Conservation (phyloP, 1,284 basidiomycete species). For the Rhodotorula sp. region DNA sequence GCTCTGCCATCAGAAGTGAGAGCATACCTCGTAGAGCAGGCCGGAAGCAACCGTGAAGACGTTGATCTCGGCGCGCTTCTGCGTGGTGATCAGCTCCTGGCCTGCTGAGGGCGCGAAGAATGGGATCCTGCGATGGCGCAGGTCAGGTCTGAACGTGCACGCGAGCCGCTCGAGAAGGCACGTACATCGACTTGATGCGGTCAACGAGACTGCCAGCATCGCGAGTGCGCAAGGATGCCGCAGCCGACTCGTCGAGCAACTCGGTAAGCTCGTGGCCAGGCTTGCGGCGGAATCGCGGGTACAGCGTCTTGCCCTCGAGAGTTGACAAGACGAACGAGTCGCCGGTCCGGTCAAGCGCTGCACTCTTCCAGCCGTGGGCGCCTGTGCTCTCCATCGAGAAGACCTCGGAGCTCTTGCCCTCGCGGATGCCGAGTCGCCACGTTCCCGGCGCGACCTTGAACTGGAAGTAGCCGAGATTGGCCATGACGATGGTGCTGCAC, state of each 20-base stretch:
- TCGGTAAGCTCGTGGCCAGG: constrained; percentile 78
- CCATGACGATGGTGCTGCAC: constrained; percentile 65
- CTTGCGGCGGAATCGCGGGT: constrained; percentile 71
- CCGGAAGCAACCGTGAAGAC: constrained; percentile 99
- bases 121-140: constrained; percentile 23
- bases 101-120: constrained; percentile 28
- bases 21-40: constrained; percentile 81
- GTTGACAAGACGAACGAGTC: constrained; percentile 71
- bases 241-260: constrained; percentile 63
- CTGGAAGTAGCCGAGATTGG: constrained; percentile 94
- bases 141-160: neutral
- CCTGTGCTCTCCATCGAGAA: constrained; percentile 75
- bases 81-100: constrained; percentile 6
- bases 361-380: constrained; percentile 74
- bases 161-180: neutral
- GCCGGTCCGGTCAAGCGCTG: constrained; percentile 62
- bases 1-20: neutral
- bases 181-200: constrained; percentile 38
- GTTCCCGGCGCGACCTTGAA: constrained; percentile 90
- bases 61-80: constrained; percentile 82
- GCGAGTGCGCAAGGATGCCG: neutral
- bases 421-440: constrained; percentile 77
- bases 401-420: constrained; percentile 69
- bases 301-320: constrained; percentile 84
- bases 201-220: constrained; percentile 11